phyloP scores from a whole-genome alignment of 805 yeast species.

The Pichia sporocuriosa region DNA sequence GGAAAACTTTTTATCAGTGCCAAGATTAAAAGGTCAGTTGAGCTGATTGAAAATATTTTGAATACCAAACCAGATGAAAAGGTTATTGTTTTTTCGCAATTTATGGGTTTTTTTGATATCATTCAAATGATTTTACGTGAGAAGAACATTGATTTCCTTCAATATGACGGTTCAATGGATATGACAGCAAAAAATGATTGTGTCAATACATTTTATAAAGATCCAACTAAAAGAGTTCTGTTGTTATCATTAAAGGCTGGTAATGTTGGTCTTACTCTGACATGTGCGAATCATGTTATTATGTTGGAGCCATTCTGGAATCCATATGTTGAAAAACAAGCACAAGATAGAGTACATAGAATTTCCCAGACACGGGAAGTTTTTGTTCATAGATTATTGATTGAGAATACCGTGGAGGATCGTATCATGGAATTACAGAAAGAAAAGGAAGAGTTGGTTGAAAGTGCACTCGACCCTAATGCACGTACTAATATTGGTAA shows the following conservation, averaged over 20 bases:
- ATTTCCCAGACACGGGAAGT: slow-evolving; percentile 85
- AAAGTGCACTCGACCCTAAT: slow-evolving; percentile 74
- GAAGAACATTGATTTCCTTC: slow-evolving; percentile 41
- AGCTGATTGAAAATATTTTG: slow-evolving; percentile 47
- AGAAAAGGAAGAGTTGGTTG: slow-evolving; percentile 70
- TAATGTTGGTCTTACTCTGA: slow-evolving; percentile 88
- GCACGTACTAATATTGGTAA: slow-evolving; percentile 58
- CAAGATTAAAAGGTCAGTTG: slow-evolving; percentile 58
- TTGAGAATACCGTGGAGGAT: slow-evolving; percentile 76
- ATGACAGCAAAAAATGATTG: slow-evolving; percentile 57
- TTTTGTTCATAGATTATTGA: slow-evolving; percentile 62
- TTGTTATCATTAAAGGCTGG: slow-evolving; percentile 87
- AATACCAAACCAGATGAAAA: slow-evolving; percentile 56
- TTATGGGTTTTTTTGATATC: slow-evolving; percentile 71
- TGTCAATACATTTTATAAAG: slow-evolving; percentile 57
- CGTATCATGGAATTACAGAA: slow-evolving; percentile 78
- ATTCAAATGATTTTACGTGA: slow-evolving; percentile 45
- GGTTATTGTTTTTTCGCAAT: slow-evolving; percentile 78
- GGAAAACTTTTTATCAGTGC: slow-evolving; percentile 55
- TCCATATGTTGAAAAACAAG: slow-evolving; percentile 95
- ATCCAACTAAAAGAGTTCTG: slow-evolving; percentile 47
- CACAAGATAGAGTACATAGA: slow-evolving; percentile 92
- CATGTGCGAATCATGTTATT: slow-evolving; percentile 90
- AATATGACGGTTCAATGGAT: slow-evolving; percentile 82
- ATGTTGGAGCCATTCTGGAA: slow-evolving; percentile 97